Evolutionary conservation across 768 basidiomycete genomes (phyloP).

Genomic region (Baorangia bicolor): DNA sequence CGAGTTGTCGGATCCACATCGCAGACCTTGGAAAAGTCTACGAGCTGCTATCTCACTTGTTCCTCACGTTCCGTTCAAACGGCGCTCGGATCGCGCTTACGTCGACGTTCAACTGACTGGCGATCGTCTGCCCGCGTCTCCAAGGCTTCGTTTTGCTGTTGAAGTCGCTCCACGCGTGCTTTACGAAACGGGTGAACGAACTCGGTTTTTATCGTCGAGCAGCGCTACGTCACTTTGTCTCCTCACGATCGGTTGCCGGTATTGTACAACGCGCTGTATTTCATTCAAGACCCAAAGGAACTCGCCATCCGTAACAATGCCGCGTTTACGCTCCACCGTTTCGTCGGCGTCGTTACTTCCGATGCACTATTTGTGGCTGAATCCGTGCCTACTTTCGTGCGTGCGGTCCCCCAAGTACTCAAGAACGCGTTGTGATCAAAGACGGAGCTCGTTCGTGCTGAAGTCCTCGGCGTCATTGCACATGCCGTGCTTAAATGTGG

Average conservation of each 20-base stretch:
- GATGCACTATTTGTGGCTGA: constrained; percentile 36
- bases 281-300: constrained; percentile 87
- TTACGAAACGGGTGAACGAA: constrained; percentile 77
- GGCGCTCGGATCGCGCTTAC: no score
- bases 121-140: constrained; percentile 39
- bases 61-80: no score
- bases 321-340: constrained; percentile 65
- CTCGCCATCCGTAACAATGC: constrained; percentile 83
- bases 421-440: no score
- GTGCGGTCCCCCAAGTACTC: constrained; percentile 69
- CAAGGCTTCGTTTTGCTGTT: constrained; percentile 52
- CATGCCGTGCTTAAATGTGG: constrained; percentile 67
- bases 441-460: no score
- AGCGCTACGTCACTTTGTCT: constrained; percentile 47
- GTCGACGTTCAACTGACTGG: constrained; percentile 56
- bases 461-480: constrained; percentile 71
- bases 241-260: constrained; percentile 75
- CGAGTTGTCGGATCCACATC: constrained; percentile 49
- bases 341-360: constrained; percentile 42
- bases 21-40: constrained; percentile 49
- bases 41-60: no score
- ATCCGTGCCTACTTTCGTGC: constrained; percentile 55
- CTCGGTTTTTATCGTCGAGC: constrained; percentile 87
- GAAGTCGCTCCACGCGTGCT: constrained; percentile 80
- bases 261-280: constrained; percentile 78